Evolutionary conservation across 495 filamentous ascomycete species (phyloP), one percentile per base, ranked within the genome.

Genomic region (Parathielavia appendiculata): DNA sequence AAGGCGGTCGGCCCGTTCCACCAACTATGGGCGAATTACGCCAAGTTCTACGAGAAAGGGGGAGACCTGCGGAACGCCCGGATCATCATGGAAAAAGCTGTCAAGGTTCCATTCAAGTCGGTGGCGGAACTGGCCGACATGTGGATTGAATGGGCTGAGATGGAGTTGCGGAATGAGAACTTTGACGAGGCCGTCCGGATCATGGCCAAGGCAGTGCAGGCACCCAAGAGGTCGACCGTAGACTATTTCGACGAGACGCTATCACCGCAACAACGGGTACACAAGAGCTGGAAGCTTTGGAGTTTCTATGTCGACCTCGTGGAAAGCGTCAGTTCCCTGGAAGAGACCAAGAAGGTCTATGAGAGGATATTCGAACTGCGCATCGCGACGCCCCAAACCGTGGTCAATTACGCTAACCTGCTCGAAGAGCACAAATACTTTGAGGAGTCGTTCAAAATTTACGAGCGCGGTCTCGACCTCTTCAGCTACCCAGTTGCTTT

Each of bases 211-310:
- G 93, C 93, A 13, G 92, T 92, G 13, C 91, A 95, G 71, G 90
- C 93, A 16, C 92, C 93, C 0, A 97, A 97, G 73, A 81, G 89
- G 59, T 96, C 91, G 17, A 95, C 84, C 1, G 93, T 97, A 22
- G 95, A 99, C 73, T 99, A 97, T 70, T 99, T 97, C 64, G 93
- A 99, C 71, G 95, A 99, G 69, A 89, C 82, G 0, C 77, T 99
- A 9, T 89, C 90, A 6, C 92, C 95, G 11, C 95, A 97, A 69
- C 93, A 97, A 72, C 83, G 95, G 57, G 88, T 99, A 9, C 95
- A 99, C 74, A 99, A 97, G 79, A 95, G 90, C 69, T 99, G 95
- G 95, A 99, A 97, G 71, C 74, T 99, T 14, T 99, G 93, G 93
- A 93, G 89, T 77, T 99, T 97, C 80, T 99, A 99, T 65, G 92